Base-by-base conservation (phyloP, 176 grass and related monocot species). In the Paspalum vaginatum region DNA sequence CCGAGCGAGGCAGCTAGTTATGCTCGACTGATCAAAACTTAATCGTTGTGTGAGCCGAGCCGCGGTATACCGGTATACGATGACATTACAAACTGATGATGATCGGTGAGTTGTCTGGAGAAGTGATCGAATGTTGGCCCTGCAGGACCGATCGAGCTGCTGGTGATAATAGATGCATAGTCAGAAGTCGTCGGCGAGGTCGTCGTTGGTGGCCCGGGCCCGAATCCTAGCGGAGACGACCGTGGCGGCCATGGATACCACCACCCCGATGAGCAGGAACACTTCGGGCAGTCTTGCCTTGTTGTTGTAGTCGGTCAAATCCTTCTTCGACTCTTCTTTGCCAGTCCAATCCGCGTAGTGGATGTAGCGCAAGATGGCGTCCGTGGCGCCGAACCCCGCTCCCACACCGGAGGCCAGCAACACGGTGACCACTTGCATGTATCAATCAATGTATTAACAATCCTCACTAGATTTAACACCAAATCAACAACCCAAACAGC, bases 201-300 rank as follows among this genome's bases (percentile, higher is more conserved):
- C 79, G 13, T 58, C 79, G 9, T 66, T 6, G 14, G 14, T 70
- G 0, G 45, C 70, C 25, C 63, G 39, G 20, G 21, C 41, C 42
- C 82, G 82, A 20, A 84, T 63, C 42, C 52, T 84, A 2, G 54
- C 26, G 5, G 82, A 85, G 43, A 61, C 53, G 53, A 78, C 54
- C 5, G 82, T 50, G 62, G 65, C 82, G 65, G 64, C 38, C 6
- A 77, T 0, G 13, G 74, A 85, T 2, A 85, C 65, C 0, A 85
- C 1, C 64, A 78, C 48, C 22, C 82, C 82, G 44, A 68, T 7
- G 54, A 85, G 54, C 44, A 85, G 82, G 64, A 85, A 78, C 26
- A 40, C 64, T n/a, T 58, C 15, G 51, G 51, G 50, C 40, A 76
- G 3, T 62, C 14, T 50, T 4, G 16, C 81, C 51, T 25, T 55